Base-by-base conservation (phyloP, 345 rosid species). In the Eucalyptus curtisii region DNA sequence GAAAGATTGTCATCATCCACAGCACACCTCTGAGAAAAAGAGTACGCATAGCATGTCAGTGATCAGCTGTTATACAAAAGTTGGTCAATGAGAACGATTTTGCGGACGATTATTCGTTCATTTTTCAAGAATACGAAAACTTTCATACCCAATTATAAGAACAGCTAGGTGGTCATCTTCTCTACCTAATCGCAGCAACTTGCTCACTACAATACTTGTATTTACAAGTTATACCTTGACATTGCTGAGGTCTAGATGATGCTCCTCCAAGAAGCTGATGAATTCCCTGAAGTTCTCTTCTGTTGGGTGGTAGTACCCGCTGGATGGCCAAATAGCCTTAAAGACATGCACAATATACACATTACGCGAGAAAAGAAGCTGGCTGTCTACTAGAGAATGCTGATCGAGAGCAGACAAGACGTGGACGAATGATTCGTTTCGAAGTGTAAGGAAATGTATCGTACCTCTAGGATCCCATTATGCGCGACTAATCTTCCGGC, bases 251-350 rank as follows among this genome's bases (percentile, higher is more conserved):
- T 98, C 95, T 5, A 98, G 96, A 15, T 91, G 47, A 79, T 97
- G 91, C 48, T 95, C 98, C 86, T 90, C 88, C 25, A 98, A 95
- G 89, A 95, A 98, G 87, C 88, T 86, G 17, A 97, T 91, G 90
- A 97, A 97, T 85, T 96, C 99, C 91, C 61, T 89, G 91, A 98
- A 97, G 81, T 98, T 95, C n/a, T 95, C 99, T 80, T 97, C 99
- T 2, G 98, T 98, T 16, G 98, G 99, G 86, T 87, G 98, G 90
- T 97, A 98, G 90, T 95, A 98, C 71, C 99, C 99, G 68, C 99
- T 97, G 86, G 94, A 97, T 2, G 98, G 98, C 99, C 99, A 98
- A 52, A 97, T 90, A 44, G 99, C 99, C 98, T 95, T 95, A 87
- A 61, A 93, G 52, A 81, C 7, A 90, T 37, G 20, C 8, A 13